A percentile compares a stretch with the other conserved stretches of the same genome.
phyloP scores from a whole-genome alignment of 2,329 filamentous ascomycete species.

The Colletotrichum salicis region DNA sequence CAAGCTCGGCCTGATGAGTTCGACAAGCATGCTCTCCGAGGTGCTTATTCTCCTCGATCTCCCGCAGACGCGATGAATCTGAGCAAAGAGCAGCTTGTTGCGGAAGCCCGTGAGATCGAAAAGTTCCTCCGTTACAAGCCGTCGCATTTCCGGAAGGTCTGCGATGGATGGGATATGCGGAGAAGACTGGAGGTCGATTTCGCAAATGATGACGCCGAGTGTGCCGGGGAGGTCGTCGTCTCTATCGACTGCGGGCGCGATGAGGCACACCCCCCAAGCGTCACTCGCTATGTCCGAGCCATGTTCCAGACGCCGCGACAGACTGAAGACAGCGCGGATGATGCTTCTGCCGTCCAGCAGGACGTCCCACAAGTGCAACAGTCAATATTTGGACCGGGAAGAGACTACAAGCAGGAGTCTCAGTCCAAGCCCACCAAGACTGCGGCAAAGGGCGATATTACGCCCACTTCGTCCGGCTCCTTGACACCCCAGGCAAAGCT shows the following conservation, averaged over 20 bases:
- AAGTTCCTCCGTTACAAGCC: conserved; percentile 78
- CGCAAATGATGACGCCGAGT: conserved; percentile 79
- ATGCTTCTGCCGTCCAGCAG: not conserved
- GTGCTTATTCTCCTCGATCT: conserved; percentile 83
- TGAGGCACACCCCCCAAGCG: conserved; percentile 58
- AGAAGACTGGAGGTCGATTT: conserved; percentile 89
- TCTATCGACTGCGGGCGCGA: conserved; percentile 79
- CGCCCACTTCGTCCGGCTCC: conserved; percentile 23
- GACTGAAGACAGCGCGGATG: not conserved
- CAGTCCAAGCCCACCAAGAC: not conserved
- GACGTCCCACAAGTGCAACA: conserved; percentile 10
- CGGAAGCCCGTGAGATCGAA: conserved; percentile 86
- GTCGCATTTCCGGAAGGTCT: conserved; percentile 80
- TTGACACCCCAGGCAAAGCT: conserved; percentile 27
- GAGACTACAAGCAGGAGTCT: not conserved
- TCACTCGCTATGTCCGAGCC: conserved; percentile 57
- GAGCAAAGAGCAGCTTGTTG: conserved; percentile 73
- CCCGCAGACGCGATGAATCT: conserved; percentile 80
- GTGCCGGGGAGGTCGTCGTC: conserved; percentile 80
- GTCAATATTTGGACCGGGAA: conserved; percentile 44
- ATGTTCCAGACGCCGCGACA: conserved; percentile 20
- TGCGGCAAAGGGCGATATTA: conserved; percentile 7
- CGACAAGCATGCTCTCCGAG: conserved; percentile 72
- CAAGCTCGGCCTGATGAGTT: conserved; percentile 77
- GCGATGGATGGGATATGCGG: conserved; percentile 92